phyloP scores from a whole-genome alignment of 176 grass and related monocot species.

The Eleusine coracana region DNA sequence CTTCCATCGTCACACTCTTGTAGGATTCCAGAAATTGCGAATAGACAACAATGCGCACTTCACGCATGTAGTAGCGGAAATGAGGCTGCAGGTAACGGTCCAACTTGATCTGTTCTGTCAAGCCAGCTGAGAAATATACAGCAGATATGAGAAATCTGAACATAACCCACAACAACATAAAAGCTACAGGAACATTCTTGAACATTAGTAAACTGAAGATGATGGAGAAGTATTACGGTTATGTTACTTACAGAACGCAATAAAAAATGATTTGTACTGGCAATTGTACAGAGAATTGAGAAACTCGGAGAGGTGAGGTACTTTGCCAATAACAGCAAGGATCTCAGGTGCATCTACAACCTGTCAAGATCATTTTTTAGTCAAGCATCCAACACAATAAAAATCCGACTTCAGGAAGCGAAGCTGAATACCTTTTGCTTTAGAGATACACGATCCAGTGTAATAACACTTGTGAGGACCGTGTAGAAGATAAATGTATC shows the following conservation, averaged over 20 bases:
- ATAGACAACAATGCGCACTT: conserved; percentile 88
- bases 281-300: conserved; percentile 91
- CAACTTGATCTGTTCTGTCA: conserved; percentile 92
- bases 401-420: not conserved
- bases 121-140: conserved; percentile 77
- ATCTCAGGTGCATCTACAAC: conserved; percentile 98
- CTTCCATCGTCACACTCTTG: conserved; percentile 99
- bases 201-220: conserved; percentile 16
- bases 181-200: not conserved
- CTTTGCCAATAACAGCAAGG: conserved; percentile 88
- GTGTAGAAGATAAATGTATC: conserved; percentile 98
- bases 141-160: conserved; percentile 31
- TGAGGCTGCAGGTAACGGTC: conserved; percentile 91
- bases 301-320: conserved; percentile 93
- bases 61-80: conserved; percentile 95
- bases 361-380: conserved; percentile 50
- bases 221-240: conserved; percentile 26
- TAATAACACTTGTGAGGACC: conserved; percentile 85
- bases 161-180: not conserved
- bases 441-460: conserved; percentile 93
- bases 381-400: conserved; percentile 23
- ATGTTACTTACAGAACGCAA: conserved; percentile 84
- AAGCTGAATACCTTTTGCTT: conserved; percentile 72
- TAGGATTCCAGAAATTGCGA: conserved; percentile 97
- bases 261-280: conserved; percentile 97